Base-by-base conservation (phyloP, 768 basidiomycete species). In the Royoungia palumana region DNA sequence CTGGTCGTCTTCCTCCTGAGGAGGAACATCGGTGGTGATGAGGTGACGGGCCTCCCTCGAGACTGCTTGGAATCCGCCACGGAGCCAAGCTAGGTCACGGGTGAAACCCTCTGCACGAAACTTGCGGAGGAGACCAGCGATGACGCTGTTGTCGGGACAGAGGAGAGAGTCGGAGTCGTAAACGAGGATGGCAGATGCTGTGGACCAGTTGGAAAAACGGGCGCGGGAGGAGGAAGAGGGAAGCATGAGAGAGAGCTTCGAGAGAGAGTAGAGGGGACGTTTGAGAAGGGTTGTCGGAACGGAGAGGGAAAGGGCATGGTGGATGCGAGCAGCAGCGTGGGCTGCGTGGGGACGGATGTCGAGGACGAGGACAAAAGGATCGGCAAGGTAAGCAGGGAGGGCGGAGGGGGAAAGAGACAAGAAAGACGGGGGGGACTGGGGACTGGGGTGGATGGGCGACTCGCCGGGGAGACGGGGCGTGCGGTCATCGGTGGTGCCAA, bases 211-310 rank as follows among this genome's bases (percentile, higher is more conserved):
- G 12, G 75, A 66, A 59, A 94, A 89, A 47, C 75, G 75, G 27
- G 72, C 63, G 25, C 85, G 79, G 10, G 85, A 76, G 10, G 75
- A 60, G 35, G 67, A 51, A 6, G 79, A 80, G 9, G 87, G 79
- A n/a, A 98, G 78, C 86, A 94, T 94, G 22, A 81, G 81, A 7
- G 79, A 72, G 22, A 98, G 77, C 35, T 83, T 83, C 35, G 81
- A 74, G 9, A 95, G 77, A 22, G 89, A 85, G 72, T 93, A 95
- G 4, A 85, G 75, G 2, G 93, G 93, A 0, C 94, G 84, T 54
- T 92, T 93, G 63, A 98, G 84, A 19, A 97, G 84, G 0, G 94
- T 97, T 3, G 94, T 93, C 1, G 95, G 94, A 6, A 96, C 89
- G 40, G 89, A 89, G 53, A 98, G 80, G 41, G 91, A 91, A 45